Conservation (phyloP, 2,329 filamentous ascomycete genomes). For the Cercospora sp. region DNA sequence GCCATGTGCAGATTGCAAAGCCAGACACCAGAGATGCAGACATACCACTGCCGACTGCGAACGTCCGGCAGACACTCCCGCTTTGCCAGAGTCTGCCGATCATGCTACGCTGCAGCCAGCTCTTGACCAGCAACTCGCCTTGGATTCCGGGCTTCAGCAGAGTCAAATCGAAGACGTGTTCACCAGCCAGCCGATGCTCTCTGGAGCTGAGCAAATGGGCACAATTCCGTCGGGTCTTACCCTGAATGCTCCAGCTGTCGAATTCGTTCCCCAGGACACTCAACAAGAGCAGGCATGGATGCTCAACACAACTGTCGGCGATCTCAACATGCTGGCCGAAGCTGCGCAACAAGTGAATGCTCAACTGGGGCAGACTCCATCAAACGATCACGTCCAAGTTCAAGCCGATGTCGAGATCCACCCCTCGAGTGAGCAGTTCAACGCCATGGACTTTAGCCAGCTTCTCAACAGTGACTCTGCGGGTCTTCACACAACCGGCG, state of each 20-base stretch:
- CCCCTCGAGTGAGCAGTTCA: neutral
- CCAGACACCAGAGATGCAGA: neutral
- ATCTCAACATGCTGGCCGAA: slow-evolving; percentile 6
- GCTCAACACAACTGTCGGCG: neutral
- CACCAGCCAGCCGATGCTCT: neutral
- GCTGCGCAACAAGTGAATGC: slow-evolving; percentile 2
- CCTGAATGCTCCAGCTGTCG: neutral
- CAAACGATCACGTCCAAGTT: neutral
- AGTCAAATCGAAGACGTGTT: neutral
- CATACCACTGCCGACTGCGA: neutral
- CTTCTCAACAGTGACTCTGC: slow-evolving; percentile 4
- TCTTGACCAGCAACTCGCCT: neutral
- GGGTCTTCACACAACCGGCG: neutral
- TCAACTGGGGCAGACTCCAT: neutral
- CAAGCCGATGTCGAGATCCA: neutral
- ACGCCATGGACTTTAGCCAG: slow-evolving; percentile 11
- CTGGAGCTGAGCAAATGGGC: neutral
- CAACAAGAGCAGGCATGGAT: slow-evolving; percentile 5
- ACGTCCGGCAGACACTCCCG: neutral
- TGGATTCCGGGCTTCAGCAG: neutral
- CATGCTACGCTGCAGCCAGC: neutral
- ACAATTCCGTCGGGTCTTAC: neutral
- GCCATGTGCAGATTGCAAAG: neutral
- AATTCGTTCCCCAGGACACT: neutral
- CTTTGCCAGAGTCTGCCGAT: neutral